Base-by-base conservation (phyloP, 805 yeast genomes). In the Suhomyces prunicola region DNA sequence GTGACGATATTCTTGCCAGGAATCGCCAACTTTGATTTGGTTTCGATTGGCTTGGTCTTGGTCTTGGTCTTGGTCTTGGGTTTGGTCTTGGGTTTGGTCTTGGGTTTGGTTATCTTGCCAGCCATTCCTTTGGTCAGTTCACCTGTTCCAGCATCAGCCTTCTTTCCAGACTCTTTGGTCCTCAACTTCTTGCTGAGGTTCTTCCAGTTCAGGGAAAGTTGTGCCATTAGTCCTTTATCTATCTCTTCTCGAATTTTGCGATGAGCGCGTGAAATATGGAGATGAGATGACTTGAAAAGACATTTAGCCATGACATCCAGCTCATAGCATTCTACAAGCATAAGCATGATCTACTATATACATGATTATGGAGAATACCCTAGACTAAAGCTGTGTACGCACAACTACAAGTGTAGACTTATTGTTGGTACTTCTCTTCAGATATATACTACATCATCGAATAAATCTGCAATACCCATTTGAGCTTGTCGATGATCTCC, bases 401-500 rank as follows among this genome's bases (percentile, higher is more conserved):
- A n/a, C n/a, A n/a, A n/a, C n/a, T 19, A 19, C 19, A 19, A 19
- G 19, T 19, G 3, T 19, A 19, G 19, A 19, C 3, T 19, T 19
- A 19, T 19, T 19, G 3, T 19, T 19, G 3, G 2, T 19, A 19
- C 19, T 19, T 19, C 19, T 19, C 19, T 13, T 9, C 60, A n/a
- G n/a, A n/a, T n/a, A n/a, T n/a, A n/a, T n/a, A n/a, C n/a, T 53
- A 35, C 24, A 47, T 33, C 64, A 77, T 73, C 48, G 70, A 77
- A 59, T 85, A 85, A 1, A 85, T 82, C 48, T 76, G 78, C 36
- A 82, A 71, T 33, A 88, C 76, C 62, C 80, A 77, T 47, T 79
- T 78, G 46, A 93, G 76, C 60, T 86, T 86, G n/a, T 79, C 73
- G 7, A 93, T 87, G 51, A 93, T 92, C 56, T 88, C 96, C 36